Base-by-base conservation (phyloP, 371 early-diverging fungal genomes). In the Actinomucor elegans region DNA sequence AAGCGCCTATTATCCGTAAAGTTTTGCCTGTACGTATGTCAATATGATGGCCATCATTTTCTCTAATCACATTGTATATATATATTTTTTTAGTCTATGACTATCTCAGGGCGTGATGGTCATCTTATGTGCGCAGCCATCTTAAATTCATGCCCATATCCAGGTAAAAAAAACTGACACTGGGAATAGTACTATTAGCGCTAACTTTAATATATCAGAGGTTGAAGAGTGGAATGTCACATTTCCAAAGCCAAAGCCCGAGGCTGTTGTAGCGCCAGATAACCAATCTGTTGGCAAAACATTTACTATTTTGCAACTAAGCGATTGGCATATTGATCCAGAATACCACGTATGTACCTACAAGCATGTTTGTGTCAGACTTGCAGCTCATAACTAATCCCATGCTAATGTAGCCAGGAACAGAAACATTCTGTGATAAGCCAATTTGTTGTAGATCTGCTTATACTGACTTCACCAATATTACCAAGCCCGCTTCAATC, bases 301-400 rank as follows among this genome's bases (percentile, higher is more conserved):
- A 18, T 53, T 82, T 18, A 79, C 73, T 35, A 75, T 82, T 5
- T 52, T 84, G 9, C 86, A 85, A 15, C 42, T 85, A 28, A 81
- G 82, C 45, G 86, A 85, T 66, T 82, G 82, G 83, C 85, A 85
- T 49, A 69, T 82, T 20, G 85, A 85, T 55, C 73, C 77, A 18
- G 51, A 72, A 2, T 85, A 82, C 36, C 60, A 66, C 17, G 69
- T 70, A 57, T n/a, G n/a, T n/a, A n/a, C n/a, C n/a, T n/a, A n/a
- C n/a, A n/a, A n/a, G n/a, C n/a, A n/a, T 48, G 52, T 44, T 4
- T 3, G 46, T 15, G 4, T 29, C 1, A 26, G 21, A 3, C 5
- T 21, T 21, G 27, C 23, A 37, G 20, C 40, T 18, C n/a, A 15
- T 27, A 20, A 2, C 5, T 33, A 15, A 53, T n/a, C n/a, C n/a